Evolutionary conservation across 805 yeast genomes (phyloP), one percentile per base, ranked within the genome.

Genomic region (Debaryomyces castellii): DNA sequence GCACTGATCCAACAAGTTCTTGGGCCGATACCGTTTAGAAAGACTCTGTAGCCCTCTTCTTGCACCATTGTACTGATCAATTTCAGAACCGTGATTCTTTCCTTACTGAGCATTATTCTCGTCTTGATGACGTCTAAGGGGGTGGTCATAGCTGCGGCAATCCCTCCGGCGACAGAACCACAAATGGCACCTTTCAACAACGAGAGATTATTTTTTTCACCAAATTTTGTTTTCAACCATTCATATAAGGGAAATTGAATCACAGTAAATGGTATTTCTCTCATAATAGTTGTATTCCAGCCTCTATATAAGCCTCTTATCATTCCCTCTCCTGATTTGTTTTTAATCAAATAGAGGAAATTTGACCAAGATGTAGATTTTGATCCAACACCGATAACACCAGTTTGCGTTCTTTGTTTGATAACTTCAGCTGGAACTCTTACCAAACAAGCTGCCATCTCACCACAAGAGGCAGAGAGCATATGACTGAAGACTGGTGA

Each of bases 1-100:
- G 96, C 94, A 68, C 96, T 85, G 46, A 94, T 92, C 99, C 99
- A 94, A 81, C 87, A 75, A 0, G 97, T 91, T 63, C 99, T 77
- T 4, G 99, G 98, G 0, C 96, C 97, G 22, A 92, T 76, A 11
- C 99, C 99, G 40, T 78, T 78, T 60, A 81, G 78, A 53, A 94
- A 89, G 0, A 86, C 89, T 6, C 61, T 53, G 34, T 72, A 67
- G 0, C 97, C 97, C 61, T 90, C 97, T 45, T 87, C 90, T 17
- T 59, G 61, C n/a, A 75, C 64, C 40, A 91, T 76, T 9, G 69
- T 73, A 27, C 59, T 66, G 2, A 85, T 80, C 47, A 90, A 63
- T 10, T 62, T 53, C 4, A 64, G 35, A 0, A 82, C 66, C 0
- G 83, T 65, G 0, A 81, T 64, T 37, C 80, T 67, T 20, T 69